phyloP scores from a whole-genome alignment of 768 basidiomycete genomes.

The Glaciozyma antarctica region DNA sequence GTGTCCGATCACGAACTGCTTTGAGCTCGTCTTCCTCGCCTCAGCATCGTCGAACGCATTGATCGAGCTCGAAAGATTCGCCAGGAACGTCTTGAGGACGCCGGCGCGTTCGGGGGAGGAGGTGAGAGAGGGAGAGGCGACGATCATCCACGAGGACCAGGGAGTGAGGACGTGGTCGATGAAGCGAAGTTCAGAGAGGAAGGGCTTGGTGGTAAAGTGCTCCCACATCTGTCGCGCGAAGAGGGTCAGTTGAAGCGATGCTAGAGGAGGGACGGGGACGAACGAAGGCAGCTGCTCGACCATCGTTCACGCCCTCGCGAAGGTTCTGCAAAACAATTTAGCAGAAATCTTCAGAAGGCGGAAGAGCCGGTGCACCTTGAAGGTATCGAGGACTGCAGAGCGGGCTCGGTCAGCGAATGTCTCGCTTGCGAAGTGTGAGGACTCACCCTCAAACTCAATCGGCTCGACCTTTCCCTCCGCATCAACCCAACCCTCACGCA shows the following conservation, averaged over 20 bases:
- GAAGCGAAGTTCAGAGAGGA: slow-evolving; percentile 26
- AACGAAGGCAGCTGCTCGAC: slow-evolving; percentile 76
- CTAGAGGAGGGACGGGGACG: background rate
- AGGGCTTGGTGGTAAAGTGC: slow-evolving; percentile 58
- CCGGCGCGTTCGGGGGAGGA: slow-evolving; percentile 5
- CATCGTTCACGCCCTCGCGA: slow-evolving; percentile 77
- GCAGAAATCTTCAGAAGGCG: slow-evolving; percentile 23
- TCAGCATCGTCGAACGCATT: slow-evolving; percentile 48
- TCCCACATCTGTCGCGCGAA: slow-evolving; percentile 24
- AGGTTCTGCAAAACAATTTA: slow-evolving; percentile 41
- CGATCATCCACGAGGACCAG: slow-evolving; percentile 96
- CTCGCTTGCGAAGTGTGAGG: slow-evolving; percentile 34
- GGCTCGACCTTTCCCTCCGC: slow-evolving; percentile 32
- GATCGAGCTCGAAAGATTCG: slow-evolving; percentile 56
- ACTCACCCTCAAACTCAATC: slow-evolving; percentile 33
- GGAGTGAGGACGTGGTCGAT: slow-evolving; percentile 54
- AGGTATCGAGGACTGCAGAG: slow-evolving; percentile 62
- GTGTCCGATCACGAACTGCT: slow-evolving; percentile 63
- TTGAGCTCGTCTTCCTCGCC: slow-evolving; percentile 53
- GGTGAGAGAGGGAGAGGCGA: slow-evolving; percentile 38
- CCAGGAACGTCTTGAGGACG: slow-evolving; percentile 51
- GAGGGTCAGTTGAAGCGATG: background rate
- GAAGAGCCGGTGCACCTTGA: slow-evolving; percentile 46
- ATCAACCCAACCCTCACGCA: slow-evolving; percentile 68
- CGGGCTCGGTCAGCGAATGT: background rate